A percentile compares a stretch with the other conserved stretches of the same genome.
phyloP scores from a whole-genome alignment of 306 rosid species.

The Cyclanthera cordifolia region DNA sequence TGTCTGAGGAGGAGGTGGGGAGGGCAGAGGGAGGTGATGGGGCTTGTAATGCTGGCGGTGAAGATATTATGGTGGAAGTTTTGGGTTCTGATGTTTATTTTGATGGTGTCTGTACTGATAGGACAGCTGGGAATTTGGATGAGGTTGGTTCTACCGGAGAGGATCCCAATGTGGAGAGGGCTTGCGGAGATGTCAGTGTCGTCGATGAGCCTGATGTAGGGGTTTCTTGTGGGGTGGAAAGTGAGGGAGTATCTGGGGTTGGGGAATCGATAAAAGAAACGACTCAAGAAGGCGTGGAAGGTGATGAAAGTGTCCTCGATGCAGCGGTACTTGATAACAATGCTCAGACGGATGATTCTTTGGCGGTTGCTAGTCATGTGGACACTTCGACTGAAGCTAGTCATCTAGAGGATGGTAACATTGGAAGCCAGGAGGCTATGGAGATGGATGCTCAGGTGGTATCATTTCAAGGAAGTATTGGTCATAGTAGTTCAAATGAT shows the following conservation, averaged over 20 bases:
- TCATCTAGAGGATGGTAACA: slow-evolving; percentile 9
- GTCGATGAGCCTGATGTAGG: slow-evolving; percentile 12
- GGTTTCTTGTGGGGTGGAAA: slow-evolving; percentile 10
- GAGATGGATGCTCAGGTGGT: slow-evolving; percentile 8
- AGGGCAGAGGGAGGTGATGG: slow-evolving; percentile 26
- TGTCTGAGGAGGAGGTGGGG: slow-evolving; percentile 24
- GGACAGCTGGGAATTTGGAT: slow-evolving; percentile 16
- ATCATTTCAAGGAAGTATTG: not conserved
- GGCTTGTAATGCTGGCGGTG: slow-evolving; percentile 42
- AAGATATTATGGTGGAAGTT: slow-evolving; percentile 67
- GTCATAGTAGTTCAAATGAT: slow-evolving; percentile 1
- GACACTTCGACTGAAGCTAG: slow-evolving; percentile 17
- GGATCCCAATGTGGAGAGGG: slow-evolving; percentile 20
- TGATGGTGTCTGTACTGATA: slow-evolving; percentile 69
- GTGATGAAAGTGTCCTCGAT: slow-evolving; percentile 6
- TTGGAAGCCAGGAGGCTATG: slow-evolving; percentile 12
- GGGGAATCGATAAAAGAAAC: slow-evolving; percentile 20
- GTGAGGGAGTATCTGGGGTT: slow-evolving; percentile 23
- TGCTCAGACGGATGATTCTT: slow-evolving; percentile 17
- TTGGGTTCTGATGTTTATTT: slow-evolving; percentile 64
- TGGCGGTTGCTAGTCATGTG: slow-evolving; percentile 4
- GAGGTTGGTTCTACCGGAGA: slow-evolving; percentile 24
- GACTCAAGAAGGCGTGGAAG: slow-evolving; percentile 18
- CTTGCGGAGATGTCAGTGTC: slow-evolving; percentile 10
- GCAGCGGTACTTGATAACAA: slow-evolving; percentile 8